Conservation (phyloP, 2,329 filamentous ascomycete genomes). For the Fusarium subtropicale region DNA sequence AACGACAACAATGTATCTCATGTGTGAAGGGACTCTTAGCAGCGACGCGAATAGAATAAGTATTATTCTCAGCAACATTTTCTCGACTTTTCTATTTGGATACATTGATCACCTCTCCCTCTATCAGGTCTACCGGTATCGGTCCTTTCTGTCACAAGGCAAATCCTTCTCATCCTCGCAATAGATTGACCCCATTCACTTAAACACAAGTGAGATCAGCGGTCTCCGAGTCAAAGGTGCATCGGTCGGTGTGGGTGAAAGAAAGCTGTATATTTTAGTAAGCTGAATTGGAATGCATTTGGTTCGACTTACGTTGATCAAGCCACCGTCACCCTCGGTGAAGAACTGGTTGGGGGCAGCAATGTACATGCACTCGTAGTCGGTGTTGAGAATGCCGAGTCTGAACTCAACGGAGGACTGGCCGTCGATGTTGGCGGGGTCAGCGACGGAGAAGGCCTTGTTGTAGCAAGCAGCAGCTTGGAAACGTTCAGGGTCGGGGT, state of each 20-base stretch:
- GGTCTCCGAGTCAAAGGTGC: constrained; percentile 6
- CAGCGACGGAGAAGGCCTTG: constrained; percentile 4
- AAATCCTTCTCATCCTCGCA: no score
- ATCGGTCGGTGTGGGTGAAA: constrained; percentile 12
- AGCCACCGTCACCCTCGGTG: constrained; percentile 3
- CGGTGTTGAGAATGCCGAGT: constrained; percentile 10
- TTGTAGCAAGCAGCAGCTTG: constrained; percentile 19
- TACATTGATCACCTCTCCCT: no score
- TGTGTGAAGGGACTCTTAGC: no score
- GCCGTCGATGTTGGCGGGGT: constrained; percentile 16
- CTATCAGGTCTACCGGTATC: background rate
- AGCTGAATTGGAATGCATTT: rapidly evolving
- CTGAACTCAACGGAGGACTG: constrained; percentile 12
- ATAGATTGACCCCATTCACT: background rate
- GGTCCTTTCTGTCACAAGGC: background rate
- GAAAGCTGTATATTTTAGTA: background rate
- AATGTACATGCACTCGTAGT: constrained; percentile 26
- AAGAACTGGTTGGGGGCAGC: constrained; percentile 20
- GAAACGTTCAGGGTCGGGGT: background rate
- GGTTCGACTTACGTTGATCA: constrained; percentile 5
- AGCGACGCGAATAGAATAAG: background rate
- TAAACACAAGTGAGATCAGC: constrained; percentile 18
- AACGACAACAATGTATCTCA: background rate
- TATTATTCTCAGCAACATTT: background rate
- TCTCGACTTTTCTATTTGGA: background rate